These are phyloP conservation scores for Scleroderma citrinum DNA, from an alignment of 768 basidiomycete genomes.

Conservation along the genomic window DNA sequence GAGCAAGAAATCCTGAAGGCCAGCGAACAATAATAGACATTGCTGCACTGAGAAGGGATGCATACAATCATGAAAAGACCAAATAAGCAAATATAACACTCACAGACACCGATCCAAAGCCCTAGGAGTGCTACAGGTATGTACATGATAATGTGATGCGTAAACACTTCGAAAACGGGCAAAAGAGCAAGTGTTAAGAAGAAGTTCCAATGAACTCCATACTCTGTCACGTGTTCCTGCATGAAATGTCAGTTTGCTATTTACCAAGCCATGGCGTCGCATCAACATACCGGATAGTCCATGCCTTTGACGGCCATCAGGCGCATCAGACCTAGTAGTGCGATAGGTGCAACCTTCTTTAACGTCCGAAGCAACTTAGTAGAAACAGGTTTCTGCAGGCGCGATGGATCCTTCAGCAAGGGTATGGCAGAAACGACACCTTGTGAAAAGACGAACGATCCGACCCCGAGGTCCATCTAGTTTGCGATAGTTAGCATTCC, in stretches of 20 bases:
- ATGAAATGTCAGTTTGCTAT: not conserved
- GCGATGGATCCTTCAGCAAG: constrained; percentile 55
- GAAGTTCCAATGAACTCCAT: constrained; percentile 98
- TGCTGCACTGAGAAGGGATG: constrained; percentile 61
- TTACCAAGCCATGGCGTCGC: not conserved
- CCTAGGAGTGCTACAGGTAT: constrained; percentile 61
- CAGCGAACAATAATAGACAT: constrained; percentile 45
- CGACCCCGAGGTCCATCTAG: constrained; percentile 97
- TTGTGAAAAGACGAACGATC: constrained; percentile 95
- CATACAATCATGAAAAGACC: not conserved
- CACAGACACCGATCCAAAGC: constrained; percentile 53
- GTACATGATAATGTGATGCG: constrained; percentile 59
- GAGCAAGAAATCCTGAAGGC: constrained; percentile 61
- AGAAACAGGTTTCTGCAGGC: constrained; percentile 43
- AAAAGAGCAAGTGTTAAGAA: constrained; percentile 88
- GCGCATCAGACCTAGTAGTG: constrained; percentile 68
- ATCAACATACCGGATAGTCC: constrained; percentile 79
- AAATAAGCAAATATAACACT: constrained; percentile 13
- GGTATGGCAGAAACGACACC: constrained; percentile 88
- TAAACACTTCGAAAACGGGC: constrained; percentile 61
- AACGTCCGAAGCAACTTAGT: constrained; percentile 46
- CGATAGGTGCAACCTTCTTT: constrained; percentile 61
- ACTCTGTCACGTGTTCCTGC: constrained; percentile 94
- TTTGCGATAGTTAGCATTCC: not conserved
- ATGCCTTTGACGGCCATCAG: constrained; percentile 86